phyloP scores from a whole-genome alignment of 176 grass and related monocot genomes.

The Zoysia japonica region DNA sequence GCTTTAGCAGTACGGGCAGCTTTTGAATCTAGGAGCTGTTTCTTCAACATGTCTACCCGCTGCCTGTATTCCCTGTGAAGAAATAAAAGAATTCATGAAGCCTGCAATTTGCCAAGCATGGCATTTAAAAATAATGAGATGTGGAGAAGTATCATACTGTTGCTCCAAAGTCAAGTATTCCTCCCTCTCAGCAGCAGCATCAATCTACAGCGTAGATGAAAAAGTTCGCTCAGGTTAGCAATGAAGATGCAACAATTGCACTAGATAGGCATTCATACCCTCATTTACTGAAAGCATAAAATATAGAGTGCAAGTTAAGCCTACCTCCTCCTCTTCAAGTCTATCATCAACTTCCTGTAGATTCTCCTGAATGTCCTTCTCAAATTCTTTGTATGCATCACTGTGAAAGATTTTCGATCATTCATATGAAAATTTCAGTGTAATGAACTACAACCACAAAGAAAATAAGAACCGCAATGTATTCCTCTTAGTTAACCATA shows the following conservation, averaged over 20 bases:
- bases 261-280: not conserved
- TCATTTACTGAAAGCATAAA: constrained; percentile 1
- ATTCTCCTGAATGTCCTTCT: constrained; percentile 93
- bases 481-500: not conserved
- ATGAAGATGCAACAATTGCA: constrained; percentile 5
- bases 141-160: constrained; percentile 44
- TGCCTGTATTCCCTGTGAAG: constrained; percentile 50
- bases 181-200: constrained; percentile 91
- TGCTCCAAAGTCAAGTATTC: constrained; percentile 81
- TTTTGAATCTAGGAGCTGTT: constrained; percentile 48
- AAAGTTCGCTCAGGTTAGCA: constrained; percentile 33
- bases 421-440: constrained; percentile 18
- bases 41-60: constrained; percentile 58
- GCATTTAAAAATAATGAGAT: not conserved
- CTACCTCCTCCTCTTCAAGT: constrained; percentile 90
- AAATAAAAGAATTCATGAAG: constrained; percentile 33
- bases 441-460: not conserved
- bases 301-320: constrained; percentile 2
- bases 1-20: constrained; percentile 39
- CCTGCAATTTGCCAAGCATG: constrained; percentile 18
- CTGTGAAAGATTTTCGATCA: constrained; percentile 37
- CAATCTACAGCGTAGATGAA: constrained; percentile 61
- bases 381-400: constrained; percentile 94
- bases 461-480: not conserved
- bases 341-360: constrained; percentile 75